Conservation (phyloP, 2,329 filamentous ascomycete genomes). For the Calonectria montana region DNA sequence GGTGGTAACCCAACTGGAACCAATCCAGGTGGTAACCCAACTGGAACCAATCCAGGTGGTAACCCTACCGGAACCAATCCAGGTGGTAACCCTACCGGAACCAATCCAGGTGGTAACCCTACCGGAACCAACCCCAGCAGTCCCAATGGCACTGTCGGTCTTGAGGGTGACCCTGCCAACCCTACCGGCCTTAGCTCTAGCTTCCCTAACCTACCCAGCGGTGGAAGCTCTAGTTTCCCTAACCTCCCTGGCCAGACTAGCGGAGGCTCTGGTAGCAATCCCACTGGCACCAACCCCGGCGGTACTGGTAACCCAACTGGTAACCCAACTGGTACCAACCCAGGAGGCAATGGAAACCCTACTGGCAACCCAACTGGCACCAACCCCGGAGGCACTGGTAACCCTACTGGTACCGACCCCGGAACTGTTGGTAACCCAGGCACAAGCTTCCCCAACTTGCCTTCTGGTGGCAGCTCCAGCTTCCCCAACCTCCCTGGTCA, state of each 20-base stretch:
- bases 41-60: not conserved
- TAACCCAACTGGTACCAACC: not conserved
- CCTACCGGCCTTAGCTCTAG: not conserved
- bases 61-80: not conserved
- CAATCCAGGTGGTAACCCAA: not conserved
- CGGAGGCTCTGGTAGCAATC: not conserved
- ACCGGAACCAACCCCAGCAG: not conserved
- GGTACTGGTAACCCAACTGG: not conserved
- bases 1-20: not conserved
- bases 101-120: not conserved
- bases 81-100: not conserved
- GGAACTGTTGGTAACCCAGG: not conserved
- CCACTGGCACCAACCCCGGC: not conserved
- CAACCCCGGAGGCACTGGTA: not conserved
- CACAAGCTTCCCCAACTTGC: not conserved
- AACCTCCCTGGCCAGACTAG: not conserved
- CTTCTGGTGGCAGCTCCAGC: not conserved
- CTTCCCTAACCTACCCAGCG: not conserved
- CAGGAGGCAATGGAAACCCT: not conserved
- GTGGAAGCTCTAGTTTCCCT: not conserved
- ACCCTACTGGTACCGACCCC: too few species aligned
- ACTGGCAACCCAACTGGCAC: not conserved
- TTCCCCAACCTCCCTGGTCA: not conserved
- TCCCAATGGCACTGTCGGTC: not conserved
- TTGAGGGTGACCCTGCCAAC: not conserved